Conservation (phyloP, 257 asterid species). For the Solanum neorickii region DNA sequence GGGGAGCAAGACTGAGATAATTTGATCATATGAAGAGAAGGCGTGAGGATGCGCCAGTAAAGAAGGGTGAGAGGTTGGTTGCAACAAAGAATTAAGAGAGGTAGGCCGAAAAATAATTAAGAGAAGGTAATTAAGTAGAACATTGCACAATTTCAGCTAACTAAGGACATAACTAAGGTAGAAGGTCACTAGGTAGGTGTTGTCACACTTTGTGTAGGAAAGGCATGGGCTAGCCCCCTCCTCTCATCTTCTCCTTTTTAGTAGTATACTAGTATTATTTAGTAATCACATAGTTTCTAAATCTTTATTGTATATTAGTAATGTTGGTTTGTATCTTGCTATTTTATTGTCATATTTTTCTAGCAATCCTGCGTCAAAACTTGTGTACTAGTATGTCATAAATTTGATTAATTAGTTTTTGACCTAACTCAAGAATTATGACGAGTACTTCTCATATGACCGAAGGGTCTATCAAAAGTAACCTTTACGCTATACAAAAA, state of each 20-base stretch:
- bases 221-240: not conserved
- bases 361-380: not conserved
- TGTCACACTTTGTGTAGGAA: not conserved
- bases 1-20: too few relatives aligned
- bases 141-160: not conserved
- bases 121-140: not conserved
- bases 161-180: not conserved
- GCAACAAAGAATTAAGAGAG: too few relatives aligned
- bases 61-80: too few relatives aligned
- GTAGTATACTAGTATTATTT: not conserved
- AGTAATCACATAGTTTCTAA: not conserved
- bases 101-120: too few relatives aligned
- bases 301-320: not conserved
- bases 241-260: not conserved
- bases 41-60: too few relatives aligned
- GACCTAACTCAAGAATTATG: too few relatives aligned
- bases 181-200: not conserved
- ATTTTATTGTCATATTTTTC: not conserved
- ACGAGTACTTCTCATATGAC: not conserved
- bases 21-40: too few relatives aligned
- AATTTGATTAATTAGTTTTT: too few relatives aligned
- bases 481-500: not conserved
- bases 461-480: not conserved
- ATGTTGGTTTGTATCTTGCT: not conserved
- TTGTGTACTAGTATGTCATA: too few relatives aligned